These are phyloP conservation scores for Penicillium atrosanguineum DNA, from an alignment of 495 filamentous ascomycete genomes.

Conservation along the genomic window DNA sequence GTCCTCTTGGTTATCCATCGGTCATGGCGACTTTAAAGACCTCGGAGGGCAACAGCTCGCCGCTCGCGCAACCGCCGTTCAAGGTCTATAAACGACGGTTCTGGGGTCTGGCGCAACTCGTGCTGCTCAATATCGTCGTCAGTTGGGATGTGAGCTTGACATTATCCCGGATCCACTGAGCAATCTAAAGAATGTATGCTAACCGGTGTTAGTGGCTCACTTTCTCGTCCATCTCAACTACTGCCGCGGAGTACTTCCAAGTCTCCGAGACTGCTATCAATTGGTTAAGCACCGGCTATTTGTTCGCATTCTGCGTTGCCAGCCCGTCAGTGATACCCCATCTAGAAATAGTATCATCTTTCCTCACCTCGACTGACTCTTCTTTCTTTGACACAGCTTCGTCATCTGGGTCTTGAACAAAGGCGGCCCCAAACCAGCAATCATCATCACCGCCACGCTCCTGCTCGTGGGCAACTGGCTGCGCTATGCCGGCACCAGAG, in stretches of 20 bases:
- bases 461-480: constrained; percentile 88
- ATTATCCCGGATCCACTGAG: background rate
- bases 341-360: background rate
- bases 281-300: constrained; percentile 84
- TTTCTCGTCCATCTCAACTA: constrained; percentile 79
- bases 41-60: constrained; percentile 6
- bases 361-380: background rate
- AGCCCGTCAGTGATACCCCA: constrained; percentile 56
- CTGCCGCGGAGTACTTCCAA: constrained; percentile 71
- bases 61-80: constrained; percentile 45
- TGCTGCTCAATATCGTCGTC: constrained; percentile 86
- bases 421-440: constrained; percentile 74
- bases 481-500: constrained; percentile 75
- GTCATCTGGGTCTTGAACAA: constrained; percentile 77
- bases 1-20: background rate
- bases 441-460: constrained; percentile 69
- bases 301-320: constrained; percentile 77
- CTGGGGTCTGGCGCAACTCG: constrained; percentile 81
- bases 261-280: constrained; percentile 79
- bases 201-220: constrained; percentile 72
- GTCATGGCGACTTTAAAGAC: constrained; percentile 5
- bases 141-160: constrained; percentile 82
- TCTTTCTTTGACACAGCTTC: constrained; percentile 35
- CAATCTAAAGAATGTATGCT: background rate
- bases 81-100: constrained; percentile 86